phyloP scores from a whole-genome alignment of 2,329 filamentous ascomycete species.

The Paramyrothecium sp. region DNA sequence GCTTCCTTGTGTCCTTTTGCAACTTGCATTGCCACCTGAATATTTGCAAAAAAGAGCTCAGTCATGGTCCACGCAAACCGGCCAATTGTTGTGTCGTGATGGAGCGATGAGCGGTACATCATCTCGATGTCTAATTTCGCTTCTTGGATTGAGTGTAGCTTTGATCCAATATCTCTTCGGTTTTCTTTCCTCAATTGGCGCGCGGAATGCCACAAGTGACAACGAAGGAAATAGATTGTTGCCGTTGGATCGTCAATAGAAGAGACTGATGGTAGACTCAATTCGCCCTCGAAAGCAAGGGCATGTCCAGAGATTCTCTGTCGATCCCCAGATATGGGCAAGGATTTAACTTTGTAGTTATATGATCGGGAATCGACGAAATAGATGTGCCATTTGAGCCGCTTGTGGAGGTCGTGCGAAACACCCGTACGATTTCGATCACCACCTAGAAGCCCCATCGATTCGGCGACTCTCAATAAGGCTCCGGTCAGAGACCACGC shows the following conservation, averaged over 20 bases:
- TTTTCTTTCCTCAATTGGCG: conserved; percentile 10
- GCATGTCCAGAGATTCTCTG: conserved; percentile 34
- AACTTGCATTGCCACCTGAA: conserved; percentile 17
- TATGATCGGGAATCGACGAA: conserved; percentile 20
- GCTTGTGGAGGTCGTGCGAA: conserved; percentile 16
- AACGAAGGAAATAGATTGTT: conserved; percentile 20
- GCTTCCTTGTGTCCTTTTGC: neutral
- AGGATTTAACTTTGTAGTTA: conserved; percentile 9
- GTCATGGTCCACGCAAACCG: conserved; percentile 17
- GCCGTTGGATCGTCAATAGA: conserved; percentile 4
- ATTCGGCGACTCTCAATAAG: conserved; percentile 20
- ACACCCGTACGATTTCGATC: neutral
- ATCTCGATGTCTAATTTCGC: conserved; percentile 10
- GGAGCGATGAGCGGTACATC: conserved; percentile 10
- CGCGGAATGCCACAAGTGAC: conserved; percentile 21
- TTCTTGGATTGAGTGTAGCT: conserved; percentile 9
- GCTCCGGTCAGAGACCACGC: conserved; percentile 20
- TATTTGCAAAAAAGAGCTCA: conserved; percentile 23
- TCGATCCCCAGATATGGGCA: conserved; percentile 30
- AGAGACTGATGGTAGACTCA: neutral
- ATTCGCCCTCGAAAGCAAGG: neutral
- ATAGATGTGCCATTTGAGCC: conserved; percentile 27
- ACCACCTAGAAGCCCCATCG: conserved; percentile 13
- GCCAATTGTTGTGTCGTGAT: conserved; percentile 7
- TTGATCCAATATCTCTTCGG: conserved; percentile 5